Conservation (phyloP, 2,329 filamentous ascomycete species). For the Elsinoe australis region DNA sequence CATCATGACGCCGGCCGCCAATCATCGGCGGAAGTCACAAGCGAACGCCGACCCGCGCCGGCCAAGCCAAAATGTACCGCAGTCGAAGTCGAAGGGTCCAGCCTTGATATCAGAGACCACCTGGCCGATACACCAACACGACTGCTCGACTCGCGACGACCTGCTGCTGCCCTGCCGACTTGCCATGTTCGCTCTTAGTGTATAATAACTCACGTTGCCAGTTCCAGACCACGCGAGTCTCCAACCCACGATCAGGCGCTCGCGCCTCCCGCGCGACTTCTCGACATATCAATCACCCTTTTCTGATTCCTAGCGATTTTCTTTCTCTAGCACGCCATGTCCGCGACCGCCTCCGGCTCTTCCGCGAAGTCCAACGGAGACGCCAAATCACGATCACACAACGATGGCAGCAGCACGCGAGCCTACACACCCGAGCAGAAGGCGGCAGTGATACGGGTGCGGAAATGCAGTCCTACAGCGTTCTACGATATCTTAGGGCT, state of each 20-base stretch:
- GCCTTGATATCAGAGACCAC: conserved; percentile 10
- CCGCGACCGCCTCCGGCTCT: conserved; percentile 39
- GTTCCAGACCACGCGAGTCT: background rate
- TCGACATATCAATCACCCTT: too few species aligned
- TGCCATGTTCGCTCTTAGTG: background rate
- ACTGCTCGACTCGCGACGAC: too few species aligned
- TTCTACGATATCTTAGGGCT: conserved; percentile 93
- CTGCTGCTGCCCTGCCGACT: too few species aligned
- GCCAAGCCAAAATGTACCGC: conserved; percentile 1
- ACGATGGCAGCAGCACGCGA: conserved; percentile 67
- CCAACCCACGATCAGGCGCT: too few species aligned
- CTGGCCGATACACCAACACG: background rate
- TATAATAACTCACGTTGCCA: background rate
- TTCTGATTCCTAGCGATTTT: too few species aligned
- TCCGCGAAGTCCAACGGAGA: conserved; percentile 30
- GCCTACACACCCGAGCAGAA: conserved; percentile 86
- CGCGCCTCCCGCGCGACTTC: too few species aligned
- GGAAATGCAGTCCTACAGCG: conserved; percentile 71
- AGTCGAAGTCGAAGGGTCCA: background rate
- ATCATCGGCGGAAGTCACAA: too few species aligned
- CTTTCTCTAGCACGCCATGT: conserved; percentile 29
- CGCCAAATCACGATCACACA: conserved; percentile 53
- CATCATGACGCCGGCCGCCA: too few species aligned
- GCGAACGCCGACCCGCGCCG: background rate
- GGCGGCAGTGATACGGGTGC: conserved; percentile 80